Percentiles rank a stretch among this genome's conserved stretches.
Evolutionary conservation across 495 filamentous ascomycete species (phyloP).

Genomic region (Eremomyces bilateralis): DNA sequence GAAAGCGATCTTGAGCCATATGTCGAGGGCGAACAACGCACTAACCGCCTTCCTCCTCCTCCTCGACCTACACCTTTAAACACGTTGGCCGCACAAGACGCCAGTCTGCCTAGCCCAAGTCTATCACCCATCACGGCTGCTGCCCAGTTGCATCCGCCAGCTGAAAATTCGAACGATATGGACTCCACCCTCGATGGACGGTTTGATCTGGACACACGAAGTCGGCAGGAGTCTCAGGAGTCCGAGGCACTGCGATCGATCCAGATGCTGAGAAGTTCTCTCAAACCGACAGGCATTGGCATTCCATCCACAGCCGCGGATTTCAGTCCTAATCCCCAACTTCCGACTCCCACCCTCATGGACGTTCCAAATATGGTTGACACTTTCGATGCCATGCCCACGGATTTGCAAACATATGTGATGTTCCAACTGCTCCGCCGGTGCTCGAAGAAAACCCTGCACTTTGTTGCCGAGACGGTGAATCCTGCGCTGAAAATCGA

Average conservation of each 20-base stretch:
- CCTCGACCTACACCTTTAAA: conserved; percentile 24
- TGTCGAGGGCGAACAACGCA: conserved; percentile 8
- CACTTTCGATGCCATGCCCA: conserved; percentile 73
- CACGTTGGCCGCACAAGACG: conserved; percentile 52
- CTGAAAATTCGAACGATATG: conserved; percentile 12
- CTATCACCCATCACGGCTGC: conserved; percentile 78
- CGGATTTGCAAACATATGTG: conserved; percentile 73
- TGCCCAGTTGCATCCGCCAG: conserved; percentile 16
- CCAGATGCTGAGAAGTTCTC: conserved; percentile 1
- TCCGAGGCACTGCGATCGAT: background rate
- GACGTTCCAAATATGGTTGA: conserved; percentile 72
- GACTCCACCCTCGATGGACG: conserved; percentile 13
- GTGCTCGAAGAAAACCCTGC: conserved; percentile 73
- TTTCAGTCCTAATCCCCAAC: conserved; percentile 9
- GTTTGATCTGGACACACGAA: no score
- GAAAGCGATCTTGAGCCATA: conserved; percentile 18
- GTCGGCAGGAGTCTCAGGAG: conserved; percentile 4
- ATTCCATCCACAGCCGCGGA: conserved; percentile 2
- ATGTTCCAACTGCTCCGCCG: conserved; percentile 88
- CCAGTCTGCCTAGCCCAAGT: conserved; percentile 83
- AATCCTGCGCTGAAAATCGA: conserved; percentile 96
- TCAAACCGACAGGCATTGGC: conserved; percentile 4
- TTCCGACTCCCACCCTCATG: conserved; percentile 29
- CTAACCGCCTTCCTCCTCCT: conserved; percentile 4
- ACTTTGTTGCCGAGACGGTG: conserved; percentile 77